phyloP scores from a whole-genome alignment of 2,329 filamentous ascomycete species.

The Fusarium nodosum region DNA sequence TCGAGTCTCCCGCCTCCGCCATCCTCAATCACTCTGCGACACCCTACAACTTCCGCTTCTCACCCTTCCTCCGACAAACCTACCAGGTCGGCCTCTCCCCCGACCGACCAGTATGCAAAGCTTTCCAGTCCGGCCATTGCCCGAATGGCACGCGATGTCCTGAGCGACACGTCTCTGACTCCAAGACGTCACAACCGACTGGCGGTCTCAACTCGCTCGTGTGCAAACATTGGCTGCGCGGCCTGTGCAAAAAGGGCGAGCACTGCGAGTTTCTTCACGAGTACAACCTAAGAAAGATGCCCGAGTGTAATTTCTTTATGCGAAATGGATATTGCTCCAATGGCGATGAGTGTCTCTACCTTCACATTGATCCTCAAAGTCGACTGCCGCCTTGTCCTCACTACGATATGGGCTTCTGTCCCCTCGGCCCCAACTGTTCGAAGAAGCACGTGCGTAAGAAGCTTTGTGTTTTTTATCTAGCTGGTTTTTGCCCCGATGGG shows the following conservation, averaged over 20 bases:
- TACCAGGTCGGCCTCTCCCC: slow-evolving; percentile 87
- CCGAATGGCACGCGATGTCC: slow-evolving; percentile 86
- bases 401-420: slow-evolving; percentile 96
- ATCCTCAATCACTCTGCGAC: slow-evolving; percentile 71
- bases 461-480: slow-evolving; percentile 87
- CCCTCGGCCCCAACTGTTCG: slow-evolving; percentile 85
- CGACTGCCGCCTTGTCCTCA: slow-evolving; percentile 86
- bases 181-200: slow-evolving; percentile 53
- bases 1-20: slow-evolving; percentile 53
- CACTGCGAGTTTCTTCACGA: slow-evolving; percentile 98
- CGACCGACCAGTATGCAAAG: slow-evolving; percentile 84
- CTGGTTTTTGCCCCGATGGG: slow-evolving; percentile 92
- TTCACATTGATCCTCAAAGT: slow-evolving; percentile 87
- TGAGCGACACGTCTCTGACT: slow-evolving; percentile 78
- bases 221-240: slow-evolving; percentile 98
- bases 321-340: slow-evolving; percentile 95
- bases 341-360: slow-evolving; percentile 94
- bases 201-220: slow-evolving; percentile 83
- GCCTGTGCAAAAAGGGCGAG: slow-evolving; percentile 97
- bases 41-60: slow-evolving; percentile 83
- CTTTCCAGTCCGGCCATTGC: slow-evolving; percentile 88
- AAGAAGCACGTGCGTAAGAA: slow-evolving; percentile 89
- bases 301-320: slow-evolving; percentile 97
- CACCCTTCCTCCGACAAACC: slow-evolving; percentile 83
- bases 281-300: slow-evolving; percentile 98